Conservation (phyloP, 768 basidiomycete genomes). For the Suillus paluster region DNA sequence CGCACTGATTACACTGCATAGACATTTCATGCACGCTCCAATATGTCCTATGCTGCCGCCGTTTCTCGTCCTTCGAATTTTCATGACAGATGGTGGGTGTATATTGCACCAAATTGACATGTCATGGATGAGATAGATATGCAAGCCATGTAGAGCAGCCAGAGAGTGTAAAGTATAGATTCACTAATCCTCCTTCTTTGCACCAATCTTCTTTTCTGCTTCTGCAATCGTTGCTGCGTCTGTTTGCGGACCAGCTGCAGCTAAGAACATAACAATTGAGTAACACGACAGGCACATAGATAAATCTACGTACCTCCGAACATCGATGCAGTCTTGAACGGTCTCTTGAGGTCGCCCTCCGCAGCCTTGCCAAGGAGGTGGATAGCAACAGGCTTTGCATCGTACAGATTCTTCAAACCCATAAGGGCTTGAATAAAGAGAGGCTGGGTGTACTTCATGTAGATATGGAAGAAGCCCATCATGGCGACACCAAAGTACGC, state of each 20-base stretch:
- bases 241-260: slow-evolving; percentile 73
- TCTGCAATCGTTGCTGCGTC: slow-evolving; percentile 87
- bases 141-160: neutral
- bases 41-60: neutral
- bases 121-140: slow-evolving; percentile 3
- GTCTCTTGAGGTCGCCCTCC: slow-evolving; percentile 86
- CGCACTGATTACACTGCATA: slow-evolving; percentile 1
- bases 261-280: slow-evolving; percentile 27
- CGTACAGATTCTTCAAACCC: slow-evolving; percentile 91
- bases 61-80: neutral
- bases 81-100: neutral
- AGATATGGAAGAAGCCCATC: slow-evolving; percentile 92
- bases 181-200: slow-evolving; percentile 78
- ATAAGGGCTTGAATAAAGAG: slow-evolving; percentile 95
- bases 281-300: neutral
- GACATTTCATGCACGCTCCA: neutral
- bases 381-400: slow-evolving; percentile 83
- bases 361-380: slow-evolving; percentile 80
- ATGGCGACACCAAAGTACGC: slow-evolving; percentile 78
- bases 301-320: slow-evolving; percentile 61
- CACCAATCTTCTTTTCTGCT: slow-evolving; percentile 82
- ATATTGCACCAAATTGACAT: neutral
- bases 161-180: slow-evolving; percentile 11
- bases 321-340: slow-evolving; percentile 80
- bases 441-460: slow-evolving; percentile 95